phyloP scores from a whole-genome alignment of 1,284 basidiomycete genomes.

The Ustilago curta region DNA sequence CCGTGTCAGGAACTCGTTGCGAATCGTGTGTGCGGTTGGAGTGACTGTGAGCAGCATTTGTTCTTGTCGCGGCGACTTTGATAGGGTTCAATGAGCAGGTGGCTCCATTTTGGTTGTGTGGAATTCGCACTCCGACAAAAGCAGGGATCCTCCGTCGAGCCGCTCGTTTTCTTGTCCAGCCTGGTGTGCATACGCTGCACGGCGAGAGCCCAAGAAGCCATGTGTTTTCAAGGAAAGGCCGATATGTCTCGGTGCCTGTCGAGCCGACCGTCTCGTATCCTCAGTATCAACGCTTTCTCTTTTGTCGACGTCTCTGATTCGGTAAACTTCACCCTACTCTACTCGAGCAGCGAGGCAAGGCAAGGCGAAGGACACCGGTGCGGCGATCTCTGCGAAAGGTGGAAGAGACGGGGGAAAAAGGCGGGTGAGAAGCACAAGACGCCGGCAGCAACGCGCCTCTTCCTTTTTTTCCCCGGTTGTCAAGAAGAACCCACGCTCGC shows the following conservation, averaged over 20 bases:
- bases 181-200: not conserved
- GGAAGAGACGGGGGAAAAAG: constrained; percentile 12
- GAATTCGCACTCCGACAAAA: constrained; percentile 1
- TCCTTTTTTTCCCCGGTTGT: constrained; percentile 1
- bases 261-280: not conserved
- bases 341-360: not conserved
- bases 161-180: not conserved
- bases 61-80: constrained; percentile 1
- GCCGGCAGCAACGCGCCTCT: constrained; percentile 23
- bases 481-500: too few relatives aligned
- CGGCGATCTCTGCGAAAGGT: constrained; percentile 25
- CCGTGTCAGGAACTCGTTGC: too few relatives aligned
- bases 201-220: not conserved
- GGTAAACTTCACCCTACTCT: too few relatives aligned
- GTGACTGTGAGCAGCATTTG: not conserved
- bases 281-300: not conserved
- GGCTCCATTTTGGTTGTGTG: not conserved
- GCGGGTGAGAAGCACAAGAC: constrained; percentile 5
- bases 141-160: not conserved
- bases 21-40: too few relatives aligned
- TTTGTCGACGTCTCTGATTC: not conserved
- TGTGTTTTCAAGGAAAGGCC: constrained; percentile 2
- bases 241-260: not conserved
- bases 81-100: not conserved
- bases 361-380: not conserved